Evolutionary conservation across 2,329 filamentous ascomycete genomes (phyloP).

Genomic region (Fusarium nurragi): DNA sequence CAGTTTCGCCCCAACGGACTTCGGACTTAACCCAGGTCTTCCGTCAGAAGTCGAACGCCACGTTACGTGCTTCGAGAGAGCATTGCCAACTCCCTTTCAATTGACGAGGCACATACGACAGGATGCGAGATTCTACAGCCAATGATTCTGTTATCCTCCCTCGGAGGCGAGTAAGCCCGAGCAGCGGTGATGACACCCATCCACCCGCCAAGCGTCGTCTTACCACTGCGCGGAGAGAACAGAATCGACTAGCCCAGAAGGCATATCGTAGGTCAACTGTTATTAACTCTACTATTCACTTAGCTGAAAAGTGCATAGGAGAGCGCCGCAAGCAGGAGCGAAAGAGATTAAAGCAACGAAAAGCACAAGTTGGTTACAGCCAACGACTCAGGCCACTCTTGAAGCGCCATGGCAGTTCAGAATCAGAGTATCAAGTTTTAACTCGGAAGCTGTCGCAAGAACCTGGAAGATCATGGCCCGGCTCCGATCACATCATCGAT

Average conservation of each 20-base stretch:
- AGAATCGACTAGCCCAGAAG: slow-evolving; percentile 42
- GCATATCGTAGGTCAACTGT: slow-evolving; percentile 32
- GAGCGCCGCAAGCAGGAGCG: slow-evolving; percentile 30
- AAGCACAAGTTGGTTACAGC: background rate
- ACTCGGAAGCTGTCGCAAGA: background rate
- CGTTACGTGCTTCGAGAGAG: background rate
- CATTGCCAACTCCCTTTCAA: background rate
- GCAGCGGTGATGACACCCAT: background rate
- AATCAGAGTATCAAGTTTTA: background rate
- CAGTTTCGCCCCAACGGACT: background rate
- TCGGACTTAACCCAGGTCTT: slow-evolving; percentile 11
- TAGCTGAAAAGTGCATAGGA: slow-evolving; percentile 9
- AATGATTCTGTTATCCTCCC: rapidly evolving
- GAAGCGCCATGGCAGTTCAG: background rate
- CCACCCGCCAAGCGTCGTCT: slow-evolving; percentile 16
- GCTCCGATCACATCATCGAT: background rate
- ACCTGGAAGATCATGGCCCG: background rate
- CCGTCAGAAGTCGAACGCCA: too few species aligned
- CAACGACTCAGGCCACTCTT: background rate
- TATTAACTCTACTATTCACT: background rate
- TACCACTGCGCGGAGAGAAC: slow-evolving; percentile 39
- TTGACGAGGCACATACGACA: too few species aligned
- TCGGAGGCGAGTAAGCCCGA: background rate
- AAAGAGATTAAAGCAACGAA: background rate
- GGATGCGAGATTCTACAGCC: rapidly evolving